Evolutionary conservation across 257 asterid species (phyloP).

Genomic region (Nicotiana paniculata): DNA sequence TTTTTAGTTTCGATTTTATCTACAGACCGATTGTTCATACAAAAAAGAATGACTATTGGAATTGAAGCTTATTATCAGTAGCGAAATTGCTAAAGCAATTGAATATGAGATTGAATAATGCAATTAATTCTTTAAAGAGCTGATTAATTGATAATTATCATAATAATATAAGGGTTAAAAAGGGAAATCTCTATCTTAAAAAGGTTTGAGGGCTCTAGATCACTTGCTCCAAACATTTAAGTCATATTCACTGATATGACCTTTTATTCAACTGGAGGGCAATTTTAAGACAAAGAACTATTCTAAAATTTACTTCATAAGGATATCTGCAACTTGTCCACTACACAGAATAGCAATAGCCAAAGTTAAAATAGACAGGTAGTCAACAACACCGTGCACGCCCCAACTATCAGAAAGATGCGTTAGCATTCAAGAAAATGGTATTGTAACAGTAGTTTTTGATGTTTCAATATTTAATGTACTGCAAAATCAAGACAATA

Average conservation of each 20-base stretch:
- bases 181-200: neutral
- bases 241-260: neutral
- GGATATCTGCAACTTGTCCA: neutral
- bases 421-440: neutral
- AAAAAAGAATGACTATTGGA: neutral
- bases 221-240: neutral
- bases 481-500: neutral
- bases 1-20: neutral
- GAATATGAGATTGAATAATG: neutral
- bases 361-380: neutral
- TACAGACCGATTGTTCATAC: neutral
- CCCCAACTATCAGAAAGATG: neutral
- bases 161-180: neutral
- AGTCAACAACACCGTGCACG: too few relatives aligned
- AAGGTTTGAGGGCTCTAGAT: neutral
- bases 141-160: neutral
- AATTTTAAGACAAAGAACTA: neutral
- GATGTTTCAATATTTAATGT: neutral
- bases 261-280: neutral
- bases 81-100: neutral
- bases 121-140: neutral
- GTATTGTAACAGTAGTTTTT: neutral
- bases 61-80: constrained; percentile 1
- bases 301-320: neutral
- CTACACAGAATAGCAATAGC: neutral